These are phyloP conservation scores for Monosporozyma servazzii DNA, from an alignment of 805 yeast species.

Conservation along the genomic window DNA sequence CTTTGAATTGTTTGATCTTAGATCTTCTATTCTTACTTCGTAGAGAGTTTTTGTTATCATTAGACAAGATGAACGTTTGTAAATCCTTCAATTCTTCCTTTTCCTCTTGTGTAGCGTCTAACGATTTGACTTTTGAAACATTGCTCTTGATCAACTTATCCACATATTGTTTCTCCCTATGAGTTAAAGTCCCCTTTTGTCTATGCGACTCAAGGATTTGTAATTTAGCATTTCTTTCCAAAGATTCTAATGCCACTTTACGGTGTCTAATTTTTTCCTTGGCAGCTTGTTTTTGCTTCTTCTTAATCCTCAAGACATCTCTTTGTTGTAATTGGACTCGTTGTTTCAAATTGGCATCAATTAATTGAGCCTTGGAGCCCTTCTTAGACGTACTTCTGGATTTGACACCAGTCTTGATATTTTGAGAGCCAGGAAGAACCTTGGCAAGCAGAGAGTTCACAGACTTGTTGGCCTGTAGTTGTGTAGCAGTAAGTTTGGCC, in stretches of 20 bases:
- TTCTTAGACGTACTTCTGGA: constrained; percentile 6
- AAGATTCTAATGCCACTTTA: constrained; percentile 11
- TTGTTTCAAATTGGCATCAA: constrained; percentile 31
- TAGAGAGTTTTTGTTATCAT: constrained; percentile 34
- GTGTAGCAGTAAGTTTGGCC: constrained; percentile 13
- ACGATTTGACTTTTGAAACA: constrained; percentile 32
- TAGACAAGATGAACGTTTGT: constrained; percentile 35
- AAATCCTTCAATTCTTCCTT: constrained; percentile 35
- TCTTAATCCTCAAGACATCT: constrained; percentile 29
- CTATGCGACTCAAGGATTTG: constrained; percentile 30
- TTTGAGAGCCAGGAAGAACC: constrained; percentile 32
- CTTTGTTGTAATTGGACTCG: constrained; percentile 28
- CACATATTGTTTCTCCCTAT: constrained; percentile 29
- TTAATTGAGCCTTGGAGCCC: constrained; percentile 32
- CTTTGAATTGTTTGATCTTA: constrained; percentile 25
- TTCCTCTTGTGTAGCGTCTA: constrained; percentile 32
- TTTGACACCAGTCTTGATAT: constrained; percentile 7
- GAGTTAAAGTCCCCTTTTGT: constrained; percentile 24
- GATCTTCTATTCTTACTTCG: constrained; percentile 27
- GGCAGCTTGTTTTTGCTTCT: constrained; percentile 26
- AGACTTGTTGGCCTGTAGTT: constrained; percentile 32
- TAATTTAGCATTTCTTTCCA: constrained; percentile 29
- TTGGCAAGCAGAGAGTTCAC: constrained; percentile 35
- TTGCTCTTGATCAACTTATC: constrained; percentile 32
- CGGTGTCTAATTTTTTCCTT: constrained; percentile 22